Percentiles rank a stretch among this genome's conserved stretches.
These are phyloP conservation scores for Mixia osmundae DNA, from an alignment of 1,284 basidiomycete genomes.

Conservation along the genomic window DNA sequence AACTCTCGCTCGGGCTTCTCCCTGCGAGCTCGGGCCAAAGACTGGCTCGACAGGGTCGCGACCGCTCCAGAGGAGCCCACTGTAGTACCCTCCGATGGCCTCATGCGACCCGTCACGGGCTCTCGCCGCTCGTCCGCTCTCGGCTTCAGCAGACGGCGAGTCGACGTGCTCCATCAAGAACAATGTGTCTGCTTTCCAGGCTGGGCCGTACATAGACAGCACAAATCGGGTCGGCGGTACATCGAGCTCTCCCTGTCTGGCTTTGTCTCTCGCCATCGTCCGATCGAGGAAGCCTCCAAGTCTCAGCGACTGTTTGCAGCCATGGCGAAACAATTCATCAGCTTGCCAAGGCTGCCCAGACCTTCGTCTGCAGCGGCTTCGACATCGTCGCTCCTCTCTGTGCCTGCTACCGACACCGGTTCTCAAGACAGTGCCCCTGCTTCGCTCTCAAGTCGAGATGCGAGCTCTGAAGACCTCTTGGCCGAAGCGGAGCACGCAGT, in stretches of 20 bases:
- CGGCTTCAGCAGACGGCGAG: too few relatives aligned
- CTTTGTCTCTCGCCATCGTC: conserved; percentile 12
- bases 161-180: too few relatives aligned
- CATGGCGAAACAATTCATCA: conserved; percentile 14
- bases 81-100: too few relatives aligned
- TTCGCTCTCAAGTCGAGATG: background rate
- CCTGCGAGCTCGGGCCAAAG: too few relatives aligned
- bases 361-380: background rate
- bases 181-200: background rate
- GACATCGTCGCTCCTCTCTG: background rate
- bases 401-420: background rate
- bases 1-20: too few relatives aligned
- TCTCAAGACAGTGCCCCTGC: background rate
- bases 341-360: conserved; percentile 11
- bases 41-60: too few relatives aligned
- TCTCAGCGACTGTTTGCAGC: conserved; percentile 16
- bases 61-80: too few relatives aligned
- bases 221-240: background rate
- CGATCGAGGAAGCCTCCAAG: conserved; percentile 11
- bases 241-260: conserved; percentile 4
- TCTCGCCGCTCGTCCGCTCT: too few relatives aligned
- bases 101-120: too few relatives aligned
- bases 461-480: background rate
- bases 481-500: background rate
- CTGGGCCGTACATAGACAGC: background rate